Evolutionary conservation across 2,329 filamentous ascomycete species (phyloP).

Genomic region (Ceratocystiopsis sp.): DNA sequence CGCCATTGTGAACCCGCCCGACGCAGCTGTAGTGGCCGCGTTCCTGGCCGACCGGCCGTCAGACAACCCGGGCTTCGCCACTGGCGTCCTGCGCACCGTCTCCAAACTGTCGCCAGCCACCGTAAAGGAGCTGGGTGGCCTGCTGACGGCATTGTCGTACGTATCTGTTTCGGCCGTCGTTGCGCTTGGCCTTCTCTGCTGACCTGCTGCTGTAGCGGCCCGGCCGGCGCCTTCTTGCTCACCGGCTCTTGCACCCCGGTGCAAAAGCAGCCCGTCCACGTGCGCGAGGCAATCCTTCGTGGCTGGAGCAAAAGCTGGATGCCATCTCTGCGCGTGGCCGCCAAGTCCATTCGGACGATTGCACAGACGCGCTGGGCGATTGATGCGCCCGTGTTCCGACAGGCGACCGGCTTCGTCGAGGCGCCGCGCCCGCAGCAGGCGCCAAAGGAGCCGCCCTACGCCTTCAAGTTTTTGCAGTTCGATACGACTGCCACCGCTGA

Average conservation of each 20-base stretch:
- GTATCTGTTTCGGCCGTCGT: neutral
- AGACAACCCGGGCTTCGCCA: conserved; percentile 33
- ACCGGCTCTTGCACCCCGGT: conserved; percentile 51
- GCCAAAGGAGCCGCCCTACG: conserved; percentile 15
- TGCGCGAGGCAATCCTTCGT: conserved; percentile 44
- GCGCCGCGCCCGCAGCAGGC: conserved; percentile 33
- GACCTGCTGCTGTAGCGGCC: conserved; percentile 10
- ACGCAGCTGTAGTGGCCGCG: conserved; percentile 25
- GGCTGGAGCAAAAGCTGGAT: conserved; percentile 44
- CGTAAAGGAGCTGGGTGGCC: conserved; percentile 20
- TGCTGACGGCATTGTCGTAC: conserved; percentile 26
- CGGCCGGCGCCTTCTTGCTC: conserved; percentile 41
- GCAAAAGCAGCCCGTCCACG: conserved; percentile 39
- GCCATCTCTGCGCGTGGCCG: conserved; percentile 34
- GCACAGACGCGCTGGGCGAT: conserved; percentile 37
- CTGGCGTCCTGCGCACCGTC: conserved; percentile 28
- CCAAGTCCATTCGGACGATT: conserved; percentile 37
- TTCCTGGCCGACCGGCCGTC: conserved; percentile 36
- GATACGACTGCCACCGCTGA: conserved; percentile 10
- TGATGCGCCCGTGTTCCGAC: conserved; percentile 34
- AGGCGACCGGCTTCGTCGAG: conserved; percentile 40
- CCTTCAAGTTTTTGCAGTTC: conserved; percentile 47
- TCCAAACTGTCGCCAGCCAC: conserved; percentile 16
- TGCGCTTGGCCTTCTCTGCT: neutral
- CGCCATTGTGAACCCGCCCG: conserved; percentile 20